Conservation (phyloP, 768 basidiomycete species). For the Panaeolus papilionaceus region DNA sequence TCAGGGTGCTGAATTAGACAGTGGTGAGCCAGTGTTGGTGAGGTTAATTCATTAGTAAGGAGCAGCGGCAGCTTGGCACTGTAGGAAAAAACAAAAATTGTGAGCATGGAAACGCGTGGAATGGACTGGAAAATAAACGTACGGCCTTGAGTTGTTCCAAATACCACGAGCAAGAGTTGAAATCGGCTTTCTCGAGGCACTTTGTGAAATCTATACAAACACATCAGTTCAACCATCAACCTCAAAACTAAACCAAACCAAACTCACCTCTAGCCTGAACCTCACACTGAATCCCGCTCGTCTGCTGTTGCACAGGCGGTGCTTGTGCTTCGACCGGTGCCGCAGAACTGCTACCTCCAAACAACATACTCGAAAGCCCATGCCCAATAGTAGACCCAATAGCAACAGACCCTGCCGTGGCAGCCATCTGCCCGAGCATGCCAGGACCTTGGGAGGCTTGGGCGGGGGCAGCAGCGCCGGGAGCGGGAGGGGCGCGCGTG, state of each 20-base stretch:
- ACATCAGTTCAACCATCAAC: not conserved
- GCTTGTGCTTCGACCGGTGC: slow-evolving; percentile 52
- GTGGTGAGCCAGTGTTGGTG: not conserved
- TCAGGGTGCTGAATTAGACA: no score
- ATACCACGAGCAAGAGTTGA: slow-evolving; percentile 84
- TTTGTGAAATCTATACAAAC: slow-evolving; percentile 71
- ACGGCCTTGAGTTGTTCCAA: slow-evolving; percentile 90
- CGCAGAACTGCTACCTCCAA: slow-evolving; percentile 66
- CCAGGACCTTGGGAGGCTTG: slow-evolving; percentile 63
- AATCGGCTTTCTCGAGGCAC: slow-evolving; percentile 83
- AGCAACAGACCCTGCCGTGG: slow-evolving; percentile 90
- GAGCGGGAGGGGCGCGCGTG: slow-evolving; percentile 52
- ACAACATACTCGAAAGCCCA: slow-evolving; percentile 90
- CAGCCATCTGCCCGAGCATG: slow-evolving; percentile 84
- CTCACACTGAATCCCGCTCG: slow-evolving; percentile 64
- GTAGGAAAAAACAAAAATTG: not conserved
- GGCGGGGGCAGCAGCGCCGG: slow-evolving; percentile 44
- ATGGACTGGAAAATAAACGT: slow-evolving; percentile 37
- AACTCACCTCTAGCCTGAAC: slow-evolving; percentile 78
- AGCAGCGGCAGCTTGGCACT: slow-evolving; percentile 82
- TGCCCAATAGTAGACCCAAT: slow-evolving; percentile 89
- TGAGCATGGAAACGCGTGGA: slow-evolving; percentile 19
- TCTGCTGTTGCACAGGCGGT: slow-evolving; percentile 55
- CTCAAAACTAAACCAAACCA: no score
- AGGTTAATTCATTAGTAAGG: slow-evolving; percentile 30